Conservation (phyloP, 805 yeast genomes). For the Wickerhamomyces bovis region DNA sequence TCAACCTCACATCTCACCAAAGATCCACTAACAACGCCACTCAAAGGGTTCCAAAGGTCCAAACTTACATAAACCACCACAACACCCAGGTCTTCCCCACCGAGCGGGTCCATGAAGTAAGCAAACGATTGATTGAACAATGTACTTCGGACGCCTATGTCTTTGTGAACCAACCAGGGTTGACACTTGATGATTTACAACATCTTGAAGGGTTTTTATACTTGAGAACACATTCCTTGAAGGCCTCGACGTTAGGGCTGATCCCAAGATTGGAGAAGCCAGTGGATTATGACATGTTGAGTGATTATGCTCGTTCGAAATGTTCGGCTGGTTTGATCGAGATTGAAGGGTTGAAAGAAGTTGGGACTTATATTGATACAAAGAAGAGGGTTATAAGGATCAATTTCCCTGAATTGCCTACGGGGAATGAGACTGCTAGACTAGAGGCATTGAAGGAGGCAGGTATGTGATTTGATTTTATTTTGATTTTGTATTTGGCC, state of each 20-base stretch:
- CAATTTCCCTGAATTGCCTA: slow-evolving; percentile 46
- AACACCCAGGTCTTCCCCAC: slow-evolving; percentile 20
- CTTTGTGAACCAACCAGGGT: slow-evolving; percentile 49
- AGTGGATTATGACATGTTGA: slow-evolving; percentile 38
- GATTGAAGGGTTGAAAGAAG: slow-evolving; percentile 39
- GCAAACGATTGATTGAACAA: slow-evolving; percentile 26
- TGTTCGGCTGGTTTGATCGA: slow-evolving; percentile 47
- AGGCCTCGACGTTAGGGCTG: slow-evolving; percentile 56
- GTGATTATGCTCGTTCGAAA: slow-evolving; percentile 34
- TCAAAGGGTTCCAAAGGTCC: slow-evolving; percentile 22
- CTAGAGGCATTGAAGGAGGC: slow-evolving; percentile 30
- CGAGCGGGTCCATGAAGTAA: slow-evolving; percentile 25
- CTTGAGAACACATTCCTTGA: slow-evolving; percentile 43
- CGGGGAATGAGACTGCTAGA: slow-evolving; percentile 26
- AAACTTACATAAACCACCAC: slow-evolving; percentile 20
- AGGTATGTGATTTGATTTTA: slow-evolving; percentile 29
- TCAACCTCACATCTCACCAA: not conserved
- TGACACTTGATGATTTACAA: slow-evolving; percentile 40
- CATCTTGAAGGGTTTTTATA: slow-evolving; percentile 39
- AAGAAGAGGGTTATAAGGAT: slow-evolving; percentile 56
- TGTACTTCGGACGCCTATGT: slow-evolving; percentile 56
- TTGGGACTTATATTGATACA: slow-evolving; percentile 55
- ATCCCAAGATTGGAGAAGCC: slow-evolving; percentile 43
- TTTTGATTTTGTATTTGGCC: too few relatives aligned
- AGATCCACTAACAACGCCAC: not conserved